Evolutionary conservation across 495 filamentous ascomycete species (phyloP).

Genomic region (Penicillium cinerascens): DNA sequence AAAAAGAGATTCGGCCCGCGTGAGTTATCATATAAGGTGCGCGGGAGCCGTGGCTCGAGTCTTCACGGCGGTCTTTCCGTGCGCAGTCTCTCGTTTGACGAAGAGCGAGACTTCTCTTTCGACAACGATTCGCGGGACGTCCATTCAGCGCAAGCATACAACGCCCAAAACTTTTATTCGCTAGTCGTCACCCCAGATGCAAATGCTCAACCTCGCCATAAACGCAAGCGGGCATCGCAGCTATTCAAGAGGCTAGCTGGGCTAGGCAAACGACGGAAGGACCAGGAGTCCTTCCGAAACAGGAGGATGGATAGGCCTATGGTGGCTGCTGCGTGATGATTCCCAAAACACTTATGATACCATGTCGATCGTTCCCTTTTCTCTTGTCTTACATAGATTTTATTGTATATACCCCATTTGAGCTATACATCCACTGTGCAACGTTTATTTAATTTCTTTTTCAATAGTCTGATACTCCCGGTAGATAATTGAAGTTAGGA

Average conservation of each 20-base stretch:
- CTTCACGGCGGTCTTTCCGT: constrained; percentile 1
- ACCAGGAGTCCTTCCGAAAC: not conserved
- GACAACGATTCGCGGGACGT: not conserved
- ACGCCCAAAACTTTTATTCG: not conserved
- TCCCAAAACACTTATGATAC: not conserved
- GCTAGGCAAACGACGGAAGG: constrained; percentile 12
- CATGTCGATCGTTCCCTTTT: not conserved
- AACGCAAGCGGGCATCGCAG: constrained; percentile 14
- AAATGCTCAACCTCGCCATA: not conserved
- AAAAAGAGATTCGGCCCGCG: not conserved
- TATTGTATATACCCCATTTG: not conserved
- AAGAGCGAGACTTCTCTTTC: not conserved
- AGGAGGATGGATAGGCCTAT: not conserved
- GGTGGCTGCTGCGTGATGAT: constrained; percentile 5
- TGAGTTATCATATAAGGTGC: not conserved
- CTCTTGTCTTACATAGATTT: not conserved
- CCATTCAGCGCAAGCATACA: not conserved
- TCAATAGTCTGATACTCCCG: not conserved
- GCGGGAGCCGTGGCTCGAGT: constrained; percentile 2
- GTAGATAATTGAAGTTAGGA: not conserved
- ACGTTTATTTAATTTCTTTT: not conserved
- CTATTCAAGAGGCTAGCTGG: constrained; percentile 25
- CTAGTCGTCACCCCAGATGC: not conserved
- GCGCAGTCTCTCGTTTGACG: constrained; percentile 3
- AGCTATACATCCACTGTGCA: not conserved